Conservation (phyloP, 768 basidiomycete species). For the Boletus edulis region DNA sequence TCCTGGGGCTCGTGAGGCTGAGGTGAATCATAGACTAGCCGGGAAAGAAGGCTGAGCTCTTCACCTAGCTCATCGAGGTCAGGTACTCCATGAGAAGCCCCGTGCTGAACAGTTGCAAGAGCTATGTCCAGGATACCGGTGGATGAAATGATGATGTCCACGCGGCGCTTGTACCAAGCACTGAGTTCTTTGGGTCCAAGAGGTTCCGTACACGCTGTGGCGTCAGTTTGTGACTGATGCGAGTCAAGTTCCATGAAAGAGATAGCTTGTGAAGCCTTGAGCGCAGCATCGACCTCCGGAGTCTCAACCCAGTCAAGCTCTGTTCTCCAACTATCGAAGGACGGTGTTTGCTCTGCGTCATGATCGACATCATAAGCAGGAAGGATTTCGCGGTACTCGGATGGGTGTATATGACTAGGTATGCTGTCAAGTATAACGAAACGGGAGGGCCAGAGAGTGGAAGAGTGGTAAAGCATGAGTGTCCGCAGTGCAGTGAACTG, state of each 20-base stretch:
- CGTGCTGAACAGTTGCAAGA: slow-evolving; percentile 79
- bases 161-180: slow-evolving; percentile 72
- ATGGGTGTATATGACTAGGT: slow-evolving; percentile 70
- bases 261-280: slow-evolving; percentile 31
- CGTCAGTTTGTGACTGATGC: slow-evolving; percentile 8
- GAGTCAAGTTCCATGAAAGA: slow-evolving; percentile 8
- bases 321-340: slow-evolving; percentile 45
- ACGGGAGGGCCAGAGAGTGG: slow-evolving; percentile 64
- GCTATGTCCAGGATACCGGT: slow-evolving; percentile 81
- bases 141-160: slow-evolving; percentile 55
- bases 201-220: slow-evolving; percentile 5
- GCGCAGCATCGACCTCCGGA: slow-evolving; percentile 39
- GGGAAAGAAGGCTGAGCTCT: slow-evolving; percentile 83
- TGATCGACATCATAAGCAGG: slow-evolving; percentile 54
- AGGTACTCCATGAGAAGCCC: slow-evolving; percentile 74
- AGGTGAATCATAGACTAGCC: slow-evolving; percentile 81
- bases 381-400: slow-evolving; percentile 57
- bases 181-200: slow-evolving; percentile 42
- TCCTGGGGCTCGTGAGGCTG: slow-evolving; percentile 38
- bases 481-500: slow-evolving; percentile 56
- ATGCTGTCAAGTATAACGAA: slow-evolving; percentile 68
- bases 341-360: slow-evolving; percentile 40
- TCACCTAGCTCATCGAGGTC: slow-evolving; percentile 86
- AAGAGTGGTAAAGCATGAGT: slow-evolving; percentile 57
- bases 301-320: slow-evolving; percentile 61